Conservation (phyloP, 1,284 basidiomycete species). For the Ceraceosorus bombacis region DNA sequence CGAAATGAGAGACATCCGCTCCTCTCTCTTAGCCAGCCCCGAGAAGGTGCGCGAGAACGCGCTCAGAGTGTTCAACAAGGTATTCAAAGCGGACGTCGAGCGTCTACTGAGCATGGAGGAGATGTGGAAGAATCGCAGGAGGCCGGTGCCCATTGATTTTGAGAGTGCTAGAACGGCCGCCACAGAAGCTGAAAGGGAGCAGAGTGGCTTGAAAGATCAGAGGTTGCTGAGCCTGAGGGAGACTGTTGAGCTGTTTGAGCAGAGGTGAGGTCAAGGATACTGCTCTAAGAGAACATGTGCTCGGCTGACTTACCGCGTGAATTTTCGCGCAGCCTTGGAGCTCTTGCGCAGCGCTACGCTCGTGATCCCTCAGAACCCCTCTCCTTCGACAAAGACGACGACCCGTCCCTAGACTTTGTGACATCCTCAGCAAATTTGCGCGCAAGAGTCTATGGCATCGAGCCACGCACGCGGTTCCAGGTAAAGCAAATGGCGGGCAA, state of each 20-base stretch:
- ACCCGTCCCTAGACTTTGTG: constrained; percentile 92
- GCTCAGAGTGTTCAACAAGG: constrained; percentile 74
- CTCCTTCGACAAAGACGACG: constrained; percentile 95
- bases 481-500: constrained; percentile 99
- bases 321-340: constrained; percentile 58
- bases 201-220: constrained; percentile 30
- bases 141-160: constrained; percentile 75
- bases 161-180: constrained; percentile 58
- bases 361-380: constrained; percentile 63
- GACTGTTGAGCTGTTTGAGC: constrained; percentile 35
- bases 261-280: constrained; percentile 5
- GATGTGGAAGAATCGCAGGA: constrained; percentile 86
- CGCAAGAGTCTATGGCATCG: constrained; percentile 78
- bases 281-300: neutral
- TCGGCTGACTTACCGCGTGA: neutral
- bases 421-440: constrained; percentile 88
- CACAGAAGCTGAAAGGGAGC: constrained; percentile 10
- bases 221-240: constrained; percentile 30
- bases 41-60: constrained; percentile 56
- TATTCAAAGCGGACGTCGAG: constrained; percentile 79
- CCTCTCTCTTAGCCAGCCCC: constrained; percentile 43
- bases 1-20: constrained; percentile 74
- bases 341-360: constrained; percentile 66
- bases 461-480: constrained; percentile 83
- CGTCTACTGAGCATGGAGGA: constrained; percentile 90